Evolutionary conservation across 192 early-diverging fungal species (phyloP).

Genomic region (Backusella morwellensis): DNA sequence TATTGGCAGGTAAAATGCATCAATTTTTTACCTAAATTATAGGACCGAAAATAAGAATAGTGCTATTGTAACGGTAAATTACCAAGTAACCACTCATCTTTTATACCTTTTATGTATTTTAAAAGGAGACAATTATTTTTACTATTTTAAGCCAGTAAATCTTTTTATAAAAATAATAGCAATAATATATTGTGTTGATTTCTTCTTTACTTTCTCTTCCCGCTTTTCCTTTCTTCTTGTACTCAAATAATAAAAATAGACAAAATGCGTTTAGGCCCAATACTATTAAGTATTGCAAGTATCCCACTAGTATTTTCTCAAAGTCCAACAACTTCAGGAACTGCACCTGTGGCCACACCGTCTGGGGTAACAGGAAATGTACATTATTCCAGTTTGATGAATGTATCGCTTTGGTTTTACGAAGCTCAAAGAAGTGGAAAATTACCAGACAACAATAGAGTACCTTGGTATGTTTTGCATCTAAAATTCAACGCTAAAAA

Average conservation of each 20-base stretch:
- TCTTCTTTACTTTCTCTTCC: not conserved
- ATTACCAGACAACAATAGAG: conserved; percentile 47
- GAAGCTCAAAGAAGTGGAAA: conserved; percentile 56
- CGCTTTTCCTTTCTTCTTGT: not conserved
- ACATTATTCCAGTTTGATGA: conserved; percentile 34
- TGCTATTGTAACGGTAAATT: not conserved
- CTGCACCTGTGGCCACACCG: not conserved
- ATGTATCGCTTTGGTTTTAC: conserved; percentile 50
- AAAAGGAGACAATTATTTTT: conserved; percentile 6
- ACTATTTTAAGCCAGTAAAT: conserved; percentile 8
- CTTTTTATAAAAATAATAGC: not conserved
- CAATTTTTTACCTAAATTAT: not conserved
- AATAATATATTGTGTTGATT: not conserved
- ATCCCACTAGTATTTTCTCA: not conserved
- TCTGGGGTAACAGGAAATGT: conserved; percentile 22
- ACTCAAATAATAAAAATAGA: not conserved
- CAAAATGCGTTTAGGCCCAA: not conserved
- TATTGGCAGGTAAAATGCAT: not conserved
- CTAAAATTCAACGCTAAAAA: not conserved
- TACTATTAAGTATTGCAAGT: conserved; percentile 1
- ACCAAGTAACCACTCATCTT: not conserved
- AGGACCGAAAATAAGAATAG: not conserved
- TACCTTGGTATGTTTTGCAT: conserved; percentile 40
- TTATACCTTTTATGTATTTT: conserved; percentile 2
- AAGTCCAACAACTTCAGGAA: not conserved